These are phyloP conservation scores for Talaromyces sp. DNA, from an alignment of 2,329 filamentous ascomycete species.

Conservation along the genomic window DNA sequence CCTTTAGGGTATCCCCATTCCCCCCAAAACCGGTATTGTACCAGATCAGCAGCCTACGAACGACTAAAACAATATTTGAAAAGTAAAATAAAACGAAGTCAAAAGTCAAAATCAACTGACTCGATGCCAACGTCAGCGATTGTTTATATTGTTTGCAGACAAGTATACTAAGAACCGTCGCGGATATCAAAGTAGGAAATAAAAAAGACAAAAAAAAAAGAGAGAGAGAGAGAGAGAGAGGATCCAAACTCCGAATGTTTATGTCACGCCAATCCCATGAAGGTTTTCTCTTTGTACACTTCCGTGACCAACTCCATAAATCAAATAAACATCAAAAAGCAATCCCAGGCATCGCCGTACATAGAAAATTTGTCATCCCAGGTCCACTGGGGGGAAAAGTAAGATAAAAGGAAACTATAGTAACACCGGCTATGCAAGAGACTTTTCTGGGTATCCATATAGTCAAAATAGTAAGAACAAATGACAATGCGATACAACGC, in stretches of 20 bases:
- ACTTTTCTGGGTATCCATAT: not conserved
- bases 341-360: not conserved
- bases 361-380: not conserved
- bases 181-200: not conserved
- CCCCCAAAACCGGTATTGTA: too few relatives aligned
- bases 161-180: constrained; percentile 1
- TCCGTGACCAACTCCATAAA: constrained; percentile 9
- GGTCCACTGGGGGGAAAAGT: not conserved
- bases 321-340: not conserved
- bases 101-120: not conserved
- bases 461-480: not conserved
- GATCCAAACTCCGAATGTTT: constrained; percentile 7
- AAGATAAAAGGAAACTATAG: constrained; percentile 11
- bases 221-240: not conserved
- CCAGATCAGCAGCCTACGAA: too few relatives aligned
- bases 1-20: too few relatives aligned
- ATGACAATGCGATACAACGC: constrained; percentile 2
- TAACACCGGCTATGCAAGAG: not conserved
- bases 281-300: constrained; percentile 15
- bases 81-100: not conserved
- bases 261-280: constrained; percentile 9
- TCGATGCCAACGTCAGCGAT: not conserved
- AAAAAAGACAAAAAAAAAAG: constrained; percentile 1
- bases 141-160: not conserved
- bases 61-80: too few relatives aligned